phyloP scores from a whole-genome alignment of 768 basidiomycete genomes.

The Gyrodon lividus region DNA sequence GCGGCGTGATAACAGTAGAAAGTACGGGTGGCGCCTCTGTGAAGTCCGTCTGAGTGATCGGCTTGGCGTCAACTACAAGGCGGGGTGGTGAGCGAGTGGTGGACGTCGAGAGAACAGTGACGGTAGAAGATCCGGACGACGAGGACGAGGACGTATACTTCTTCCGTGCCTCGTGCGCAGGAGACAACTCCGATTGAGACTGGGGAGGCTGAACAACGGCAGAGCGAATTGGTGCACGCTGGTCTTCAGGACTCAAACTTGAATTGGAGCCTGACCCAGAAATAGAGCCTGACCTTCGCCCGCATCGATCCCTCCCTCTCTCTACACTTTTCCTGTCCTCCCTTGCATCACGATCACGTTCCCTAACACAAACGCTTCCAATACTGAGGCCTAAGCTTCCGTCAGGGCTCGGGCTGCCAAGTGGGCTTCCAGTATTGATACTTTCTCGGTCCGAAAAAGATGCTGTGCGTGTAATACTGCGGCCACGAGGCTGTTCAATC shows the following conservation, averaged over 20 bases:
- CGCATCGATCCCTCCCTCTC: conserved; percentile 29
- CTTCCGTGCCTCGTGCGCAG: conserved; percentile 13
- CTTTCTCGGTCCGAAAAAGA: conserved; percentile 55
- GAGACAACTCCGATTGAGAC: conserved; percentile 6
- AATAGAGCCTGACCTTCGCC: conserved; percentile 25
- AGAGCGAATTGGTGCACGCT: conserved; percentile 2
- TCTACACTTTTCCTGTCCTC: conserved; percentile 29
- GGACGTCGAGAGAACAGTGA: conserved; percentile 11
- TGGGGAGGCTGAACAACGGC: conserved; percentile 1
- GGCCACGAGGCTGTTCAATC: conserved; percentile 42
- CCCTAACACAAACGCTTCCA: conserved; percentile 34
- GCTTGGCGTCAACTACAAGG: conserved; percentile 29
- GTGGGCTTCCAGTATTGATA: conserved; percentile 34
- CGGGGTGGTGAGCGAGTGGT: conserved; percentile 24
- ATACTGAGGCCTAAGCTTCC: conserved; percentile 27
- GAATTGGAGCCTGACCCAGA: conserved; percentile 36
- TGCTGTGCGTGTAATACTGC: conserved; percentile 53
- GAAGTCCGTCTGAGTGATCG: conserved; percentile 27
- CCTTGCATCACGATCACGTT: conserved; percentile 28
- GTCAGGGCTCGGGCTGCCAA: conserved; percentile 42
- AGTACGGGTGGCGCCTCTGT: conserved; percentile 16
- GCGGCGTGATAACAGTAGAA: neutral
- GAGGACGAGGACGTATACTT: conserved; percentile 19
- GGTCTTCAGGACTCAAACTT: conserved; percentile 34
- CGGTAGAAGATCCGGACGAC: conserved; percentile 28